Percentiles rank a stretch among this genome's conserved stretches.
Conservation (phyloP, 495 filamentous ascomycete genomes). For the Neurospora discreta region DNA sequence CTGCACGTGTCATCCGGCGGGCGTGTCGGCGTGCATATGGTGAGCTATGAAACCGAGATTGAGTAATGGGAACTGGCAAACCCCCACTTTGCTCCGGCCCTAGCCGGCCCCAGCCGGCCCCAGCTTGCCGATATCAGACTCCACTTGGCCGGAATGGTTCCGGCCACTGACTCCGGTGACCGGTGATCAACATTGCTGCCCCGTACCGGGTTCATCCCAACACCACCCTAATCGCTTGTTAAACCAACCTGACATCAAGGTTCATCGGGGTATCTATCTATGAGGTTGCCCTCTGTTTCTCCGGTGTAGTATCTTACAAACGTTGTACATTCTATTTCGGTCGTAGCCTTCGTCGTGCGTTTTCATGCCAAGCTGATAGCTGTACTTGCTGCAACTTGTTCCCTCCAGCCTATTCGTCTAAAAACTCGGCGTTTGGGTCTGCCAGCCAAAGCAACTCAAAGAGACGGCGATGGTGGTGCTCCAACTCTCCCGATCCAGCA, state of each 20-base stretch:
- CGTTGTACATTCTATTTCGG: background rate
- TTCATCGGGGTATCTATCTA: background rate
- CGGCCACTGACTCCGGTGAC: constrained; percentile 15
- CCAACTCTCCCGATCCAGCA: constrained; percentile 16
- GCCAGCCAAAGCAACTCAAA: constrained; percentile 19
- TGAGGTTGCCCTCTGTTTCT: background rate
- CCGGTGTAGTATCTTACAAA: background rate
- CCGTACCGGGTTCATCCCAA: background rate
- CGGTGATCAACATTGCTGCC: background rate
- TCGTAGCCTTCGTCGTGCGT: background rate
- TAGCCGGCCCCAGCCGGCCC: constrained; percentile 25
- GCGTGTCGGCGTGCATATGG: background rate
- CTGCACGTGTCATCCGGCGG: background rate
- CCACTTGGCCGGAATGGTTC: constrained; percentile 23
- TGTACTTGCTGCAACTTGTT: background rate
- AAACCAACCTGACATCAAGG: background rate
- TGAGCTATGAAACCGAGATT: background rate
- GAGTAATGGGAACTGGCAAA: constrained; percentile 13
- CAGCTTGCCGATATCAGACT: background rate
- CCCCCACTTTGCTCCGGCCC: constrained; percentile 22
- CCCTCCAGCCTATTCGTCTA: background rate
- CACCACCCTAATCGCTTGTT: background rate
- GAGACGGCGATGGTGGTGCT: constrained; percentile 23
- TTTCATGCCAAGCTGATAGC: background rate
- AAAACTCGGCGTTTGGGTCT: background rate